Evolutionary conservation across 129 eudicot genomes (phyloP).

Genomic region (Flaveria linearis): DNA sequence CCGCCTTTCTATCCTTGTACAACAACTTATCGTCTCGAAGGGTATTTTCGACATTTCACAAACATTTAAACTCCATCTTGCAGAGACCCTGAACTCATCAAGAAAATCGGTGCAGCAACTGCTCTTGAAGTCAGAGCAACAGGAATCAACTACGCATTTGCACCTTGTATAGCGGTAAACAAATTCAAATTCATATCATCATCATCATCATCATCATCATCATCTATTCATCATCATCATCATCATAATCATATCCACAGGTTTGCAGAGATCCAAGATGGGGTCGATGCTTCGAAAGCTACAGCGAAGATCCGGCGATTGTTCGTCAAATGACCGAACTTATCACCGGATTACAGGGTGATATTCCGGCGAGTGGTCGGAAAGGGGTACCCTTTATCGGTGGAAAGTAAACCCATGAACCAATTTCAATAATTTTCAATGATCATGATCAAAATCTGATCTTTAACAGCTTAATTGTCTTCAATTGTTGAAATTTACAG

Average conservation of each 20-base stretch:
- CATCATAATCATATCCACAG: constrained; percentile 29
- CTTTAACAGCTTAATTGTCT: background rate
- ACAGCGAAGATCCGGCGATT: constrained; percentile 67
- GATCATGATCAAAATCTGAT: background rate
- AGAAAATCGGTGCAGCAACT: constrained; percentile 84
- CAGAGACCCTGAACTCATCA: constrained; percentile 77
- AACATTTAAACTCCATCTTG: background rate
- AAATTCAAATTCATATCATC: background rate
- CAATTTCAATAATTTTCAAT: background rate
- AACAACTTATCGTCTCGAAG: background rate
- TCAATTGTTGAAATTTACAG: constrained; percentile 27
- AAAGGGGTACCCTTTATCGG: constrained; percentile 76
- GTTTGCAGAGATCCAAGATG: constrained; percentile 93
- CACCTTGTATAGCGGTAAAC: constrained; percentile 86
- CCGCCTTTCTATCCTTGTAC: background rate
- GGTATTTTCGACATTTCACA: constrained; percentile 11
- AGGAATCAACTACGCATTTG: constrained; percentile 76
- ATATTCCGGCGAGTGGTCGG: constrained; percentile 42
- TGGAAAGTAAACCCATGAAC: constrained; percentile 56
- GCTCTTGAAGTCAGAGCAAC: constrained; percentile 92
- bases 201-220: background rate
- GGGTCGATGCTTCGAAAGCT: constrained; percentile 90
- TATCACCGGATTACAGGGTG: constrained; percentile 86
- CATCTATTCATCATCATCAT: background rate
- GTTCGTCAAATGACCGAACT: constrained; percentile 81